Percentiles rank a stretch among this genome's conserved stretches.
These are phyloP conservation scores for Penicillium concentricum DNA, from an alignment of 2,329 filamentous ascomycete genomes.

Conservation along the genomic window DNA sequence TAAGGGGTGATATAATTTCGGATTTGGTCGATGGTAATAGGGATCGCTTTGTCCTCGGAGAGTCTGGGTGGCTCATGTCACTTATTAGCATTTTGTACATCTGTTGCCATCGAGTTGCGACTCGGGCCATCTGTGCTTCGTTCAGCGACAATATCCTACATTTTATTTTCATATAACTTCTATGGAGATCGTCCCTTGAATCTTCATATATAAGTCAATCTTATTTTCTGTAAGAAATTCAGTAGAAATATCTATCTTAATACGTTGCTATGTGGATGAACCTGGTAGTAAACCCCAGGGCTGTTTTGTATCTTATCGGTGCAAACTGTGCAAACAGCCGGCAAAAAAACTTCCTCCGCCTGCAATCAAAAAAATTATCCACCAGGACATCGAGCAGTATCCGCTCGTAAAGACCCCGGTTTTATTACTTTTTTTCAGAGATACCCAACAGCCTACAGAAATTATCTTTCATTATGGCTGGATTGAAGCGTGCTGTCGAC, in stretches of 20 bases:
- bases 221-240: neutral
- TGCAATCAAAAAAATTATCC: conserved; percentile 31
- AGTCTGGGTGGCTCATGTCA: neutral
- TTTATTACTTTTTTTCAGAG: conserved; percentile 9
- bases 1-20: neutral
- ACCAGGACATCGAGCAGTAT: conserved; percentile 21
- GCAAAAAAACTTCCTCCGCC: conserved; percentile 36
- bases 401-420: conserved; percentile 18
- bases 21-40: neutral
- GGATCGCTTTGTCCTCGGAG: neutral
- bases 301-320: conserved; percentile 25
- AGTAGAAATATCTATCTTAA: neutral
- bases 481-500: conserved; percentile 43
- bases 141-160: neutral
- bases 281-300: neutral
- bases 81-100: conserved; percentile 12
- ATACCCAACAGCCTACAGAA: conserved; percentile 11
- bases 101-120: conserved; percentile 5
- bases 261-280: neutral
- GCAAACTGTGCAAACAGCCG: conserved; percentile 31
- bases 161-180: neutral
- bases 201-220: neutral
- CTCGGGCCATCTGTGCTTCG: neutral
- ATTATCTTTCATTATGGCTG: conserved; percentile 34
- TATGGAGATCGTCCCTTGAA: neutral